Base-by-base conservation (phyloP, 1,139 yeast genomes). In the Debaryomyces nepalensis region DNA sequence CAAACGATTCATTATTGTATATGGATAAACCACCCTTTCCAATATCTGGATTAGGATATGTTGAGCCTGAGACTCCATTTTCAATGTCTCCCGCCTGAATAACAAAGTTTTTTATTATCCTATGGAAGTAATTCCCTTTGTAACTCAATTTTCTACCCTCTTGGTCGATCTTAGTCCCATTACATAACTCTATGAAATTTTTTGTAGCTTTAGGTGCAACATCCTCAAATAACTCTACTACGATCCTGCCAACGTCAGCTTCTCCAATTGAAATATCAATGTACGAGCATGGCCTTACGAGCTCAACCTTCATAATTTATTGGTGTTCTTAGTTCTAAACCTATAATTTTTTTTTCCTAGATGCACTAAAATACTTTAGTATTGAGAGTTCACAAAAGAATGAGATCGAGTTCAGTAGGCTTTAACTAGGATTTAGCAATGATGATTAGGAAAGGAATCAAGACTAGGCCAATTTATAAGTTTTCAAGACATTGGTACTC, bases 31-130 rank as follows among this genome's bases (percentile, higher is more conserved):
- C 81, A n/a, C 84, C 84, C 22, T 62, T 68, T 1, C 88, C 88
- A 4, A 74, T 48, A 3, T 64, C 51, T 1, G 48, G 55, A n/a
- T 63, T 57, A 0, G 70, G 65, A 40, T 73, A 69, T 2, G 43
- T 46, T 4, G 53, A 55, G 0, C 42, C 45, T 4, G 44, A 52
- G 2, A 65, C 59, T 5, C 74, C 72, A 39, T 63, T 65, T 0
- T 67, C 49, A 4, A 58, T 51, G 54, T 85, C 93, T 27, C 96
- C 96, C 4, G 84, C 86, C 57, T 87, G 96, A n/a, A 88, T 66
- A 63, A 87, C 77, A 55, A 87, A 89, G 58, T 85, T 89, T 49
- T 83, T 86, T 33, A 88, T 74, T 1, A 87, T 81, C 42, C 93
- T 69, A 53, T 86, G 89, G 60, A 89, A 82, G 20, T 63, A 65